Percentiles rank a stretch among this genome's conserved stretches.
These are phyloP conservation scores for Ophiosphaerella korrae DNA, from an alignment of 2,329 filamentous ascomycete species.

Conservation along the genomic window DNA sequence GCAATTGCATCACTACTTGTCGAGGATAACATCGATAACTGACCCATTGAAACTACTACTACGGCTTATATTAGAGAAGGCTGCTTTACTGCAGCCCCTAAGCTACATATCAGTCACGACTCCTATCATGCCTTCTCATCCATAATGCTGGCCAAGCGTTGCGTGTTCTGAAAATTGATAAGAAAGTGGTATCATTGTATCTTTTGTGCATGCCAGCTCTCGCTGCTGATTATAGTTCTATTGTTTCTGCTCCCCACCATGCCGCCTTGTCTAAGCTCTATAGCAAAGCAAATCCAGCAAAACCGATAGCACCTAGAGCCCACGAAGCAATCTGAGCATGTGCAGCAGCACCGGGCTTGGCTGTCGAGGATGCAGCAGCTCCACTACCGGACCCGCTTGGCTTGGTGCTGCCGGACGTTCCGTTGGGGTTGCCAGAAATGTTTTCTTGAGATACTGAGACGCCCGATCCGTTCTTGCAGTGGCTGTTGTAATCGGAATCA, in stretches of 20 bases:
- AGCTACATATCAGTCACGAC: too few relatives aligned
- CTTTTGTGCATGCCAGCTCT: too few relatives aligned
- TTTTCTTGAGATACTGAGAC: constrained; percentile 52
- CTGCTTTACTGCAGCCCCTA: too few relatives aligned
- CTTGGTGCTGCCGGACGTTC: constrained; percentile 41
- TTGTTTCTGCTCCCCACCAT: not conserved
- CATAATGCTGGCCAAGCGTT: too few relatives aligned
- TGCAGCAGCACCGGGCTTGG: constrained; percentile 29
- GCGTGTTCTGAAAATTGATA: too few relatives aligned
- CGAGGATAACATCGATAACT: too few relatives aligned
- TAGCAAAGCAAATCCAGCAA: constrained; percentile 38
- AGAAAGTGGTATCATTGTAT: too few relatives aligned
- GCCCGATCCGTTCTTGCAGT: constrained; percentile 65
- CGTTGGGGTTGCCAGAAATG: constrained; percentile 55
- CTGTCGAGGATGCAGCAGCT: constrained; percentile 17
- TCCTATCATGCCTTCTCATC: too few relatives aligned
- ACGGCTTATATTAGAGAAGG: too few relatives aligned
- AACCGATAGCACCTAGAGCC: constrained; percentile 42
- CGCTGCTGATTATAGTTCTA: too few relatives aligned
- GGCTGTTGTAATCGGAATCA: constrained; percentile 49
- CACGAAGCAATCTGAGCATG: constrained; percentile 40
- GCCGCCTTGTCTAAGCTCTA: constrained; percentile 11
- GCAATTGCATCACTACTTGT: too few relatives aligned
- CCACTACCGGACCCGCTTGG: constrained; percentile 20
- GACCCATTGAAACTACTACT: too few relatives aligned